Conservation (phyloP, 2,329 filamentous ascomycete genomes). For the Monosporascus ibericus region DNA sequence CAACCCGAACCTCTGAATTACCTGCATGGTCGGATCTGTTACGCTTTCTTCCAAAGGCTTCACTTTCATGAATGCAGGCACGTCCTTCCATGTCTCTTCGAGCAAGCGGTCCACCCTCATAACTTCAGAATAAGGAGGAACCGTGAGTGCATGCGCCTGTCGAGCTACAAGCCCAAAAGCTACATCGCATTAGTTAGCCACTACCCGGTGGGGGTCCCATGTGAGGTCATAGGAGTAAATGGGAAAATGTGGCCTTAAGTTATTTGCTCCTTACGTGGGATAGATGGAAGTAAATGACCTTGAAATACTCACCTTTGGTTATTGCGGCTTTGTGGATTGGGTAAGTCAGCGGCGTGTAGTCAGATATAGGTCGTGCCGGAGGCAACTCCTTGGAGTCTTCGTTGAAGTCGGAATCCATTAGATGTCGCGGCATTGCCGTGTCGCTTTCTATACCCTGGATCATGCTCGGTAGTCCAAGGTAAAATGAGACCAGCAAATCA, state of each 20-base stretch:
- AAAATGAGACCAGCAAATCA: slow-evolving; percentile 60
- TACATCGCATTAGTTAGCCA: background rate
- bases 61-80: slow-evolving; percentile 44
- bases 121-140: slow-evolving; percentile 43
- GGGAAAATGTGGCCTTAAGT: too few relatives aligned
- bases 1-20: slow-evolving; percentile 50
- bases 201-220: too few relatives aligned
- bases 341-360: slow-evolving; percentile 55
- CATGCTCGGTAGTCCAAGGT: slow-evolving; percentile 63
- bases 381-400: slow-evolving; percentile 50
- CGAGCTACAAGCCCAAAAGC: slow-evolving; percentile 44
- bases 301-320: slow-evolving; percentile 21
- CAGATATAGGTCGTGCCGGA: slow-evolving; percentile 46
- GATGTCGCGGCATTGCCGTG: slow-evolving; percentile 53
- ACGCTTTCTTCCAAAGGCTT: slow-evolving; percentile 42
- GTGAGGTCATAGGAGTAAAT: too few relatives aligned
- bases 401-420: slow-evolving; percentile 60
- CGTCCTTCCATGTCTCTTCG: slow-evolving; percentile 35
- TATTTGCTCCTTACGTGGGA: too few relatives aligned
- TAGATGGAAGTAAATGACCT: background rate
- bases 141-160: slow-evolving; percentile 41
- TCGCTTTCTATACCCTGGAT: slow-evolving; percentile 58
- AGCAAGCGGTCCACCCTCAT: slow-evolving; percentile 41
- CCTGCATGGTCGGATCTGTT: slow-evolving; percentile 37
- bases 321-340: slow-evolving; percentile 45